Conservation (phyloP, 768 basidiomycete genomes). For the Flagelloscypha sp. region DNA sequence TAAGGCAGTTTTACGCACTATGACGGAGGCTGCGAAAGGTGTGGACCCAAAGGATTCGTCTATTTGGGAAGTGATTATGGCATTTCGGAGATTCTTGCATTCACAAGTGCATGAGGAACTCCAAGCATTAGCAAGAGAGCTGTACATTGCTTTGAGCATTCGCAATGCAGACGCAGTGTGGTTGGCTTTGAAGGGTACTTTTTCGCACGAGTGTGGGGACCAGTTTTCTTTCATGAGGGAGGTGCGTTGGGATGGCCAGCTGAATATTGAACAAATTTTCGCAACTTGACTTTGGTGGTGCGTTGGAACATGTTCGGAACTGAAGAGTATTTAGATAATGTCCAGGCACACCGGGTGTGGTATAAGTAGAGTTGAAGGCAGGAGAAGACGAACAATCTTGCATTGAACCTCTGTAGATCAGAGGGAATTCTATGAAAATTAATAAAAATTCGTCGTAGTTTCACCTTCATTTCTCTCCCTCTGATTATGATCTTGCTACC, state of each 20-base stretch:
- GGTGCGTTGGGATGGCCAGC: slow-evolving; percentile 44
- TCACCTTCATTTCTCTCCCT: too few relatives aligned
- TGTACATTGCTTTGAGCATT: slow-evolving; percentile 54
- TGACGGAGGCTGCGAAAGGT: slow-evolving; percentile 54
- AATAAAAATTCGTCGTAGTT: too few relatives aligned
- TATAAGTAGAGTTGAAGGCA: too few relatives aligned
- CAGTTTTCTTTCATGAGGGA: slow-evolving; percentile 38
- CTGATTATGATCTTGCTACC: too few relatives aligned
- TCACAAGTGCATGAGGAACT: slow-evolving; percentile 62
- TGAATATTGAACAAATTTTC: slow-evolving; percentile 57
- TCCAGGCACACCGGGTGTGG: too few relatives aligned
- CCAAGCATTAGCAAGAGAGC: slow-evolving; percentile 50
- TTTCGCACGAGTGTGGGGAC: slow-evolving; percentile 27
- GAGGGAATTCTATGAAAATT: too few relatives aligned
- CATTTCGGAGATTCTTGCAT: slow-evolving; percentile 72
- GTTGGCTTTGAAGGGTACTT: slow-evolving; percentile 63
- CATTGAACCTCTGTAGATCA: too few relatives aligned
- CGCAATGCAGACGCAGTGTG: slow-evolving; percentile 80
- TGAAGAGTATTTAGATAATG: too few relatives aligned
- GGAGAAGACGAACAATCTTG: too few relatives aligned
- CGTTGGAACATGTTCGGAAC: neutral
- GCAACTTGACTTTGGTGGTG: too few relatives aligned
- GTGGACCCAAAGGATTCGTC: slow-evolving; percentile 66
- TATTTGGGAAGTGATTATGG: slow-evolving; percentile 74
- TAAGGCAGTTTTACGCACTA: slow-evolving; percentile 64